A percentile compares a stretch with the other conserved stretches of the same genome.
Conservation (phyloP, 352 stramenopile species). For the Thalassiosira hispida region DNA sequence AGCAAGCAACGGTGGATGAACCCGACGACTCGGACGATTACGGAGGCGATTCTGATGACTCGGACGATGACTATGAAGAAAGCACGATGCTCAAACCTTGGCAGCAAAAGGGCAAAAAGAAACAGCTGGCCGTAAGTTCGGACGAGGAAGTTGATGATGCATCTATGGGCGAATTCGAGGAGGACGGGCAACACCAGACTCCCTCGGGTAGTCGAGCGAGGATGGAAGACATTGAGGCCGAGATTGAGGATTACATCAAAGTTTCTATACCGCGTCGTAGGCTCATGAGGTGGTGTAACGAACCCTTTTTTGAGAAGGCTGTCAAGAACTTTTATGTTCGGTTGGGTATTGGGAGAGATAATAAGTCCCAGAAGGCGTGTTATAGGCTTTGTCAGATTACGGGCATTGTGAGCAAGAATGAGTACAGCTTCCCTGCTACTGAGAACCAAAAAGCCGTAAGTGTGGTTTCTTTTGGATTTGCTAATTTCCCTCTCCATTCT, state of each 20-base stretch:
- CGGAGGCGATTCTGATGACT: conserved; percentile 75
- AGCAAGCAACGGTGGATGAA: conserved; percentile 47
- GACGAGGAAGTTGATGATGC: conserved; percentile 35
- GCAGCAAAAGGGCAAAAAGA: conserved; percentile 65
- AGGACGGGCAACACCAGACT: conserved; percentile 34
- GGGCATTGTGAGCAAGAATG: conserved; percentile 85
- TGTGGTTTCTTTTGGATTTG: conserved; percentile 5
- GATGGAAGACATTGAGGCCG: conserved; percentile 58
- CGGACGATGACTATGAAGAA: conserved; percentile 81
- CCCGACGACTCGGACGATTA: conserved; percentile 77
- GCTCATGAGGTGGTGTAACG: conserved; percentile 82
- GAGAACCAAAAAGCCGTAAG: conserved; percentile 70
- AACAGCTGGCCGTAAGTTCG: conserved; percentile 32
- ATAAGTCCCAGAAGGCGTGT: conserved; percentile 74
- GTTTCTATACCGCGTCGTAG: conserved; percentile 74
- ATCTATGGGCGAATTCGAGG: conserved; percentile 8
- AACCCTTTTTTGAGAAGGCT: conserved; percentile 84
- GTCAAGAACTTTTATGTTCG: conserved; percentile 80
- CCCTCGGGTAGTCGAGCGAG: conserved; percentile 31
- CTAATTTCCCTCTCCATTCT: background rate
- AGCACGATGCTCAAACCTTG: conserved; percentile 65
- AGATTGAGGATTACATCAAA: conserved; percentile 79
- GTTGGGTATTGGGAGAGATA: conserved; percentile 81
- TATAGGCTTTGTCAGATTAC: conserved; percentile 83
- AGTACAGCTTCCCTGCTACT: conserved; percentile 72